Evolutionary conservation across 1,139 yeast species (phyloP), one percentile per base, ranked within the genome.

Genomic region (Yamadazyma buinensis): DNA sequence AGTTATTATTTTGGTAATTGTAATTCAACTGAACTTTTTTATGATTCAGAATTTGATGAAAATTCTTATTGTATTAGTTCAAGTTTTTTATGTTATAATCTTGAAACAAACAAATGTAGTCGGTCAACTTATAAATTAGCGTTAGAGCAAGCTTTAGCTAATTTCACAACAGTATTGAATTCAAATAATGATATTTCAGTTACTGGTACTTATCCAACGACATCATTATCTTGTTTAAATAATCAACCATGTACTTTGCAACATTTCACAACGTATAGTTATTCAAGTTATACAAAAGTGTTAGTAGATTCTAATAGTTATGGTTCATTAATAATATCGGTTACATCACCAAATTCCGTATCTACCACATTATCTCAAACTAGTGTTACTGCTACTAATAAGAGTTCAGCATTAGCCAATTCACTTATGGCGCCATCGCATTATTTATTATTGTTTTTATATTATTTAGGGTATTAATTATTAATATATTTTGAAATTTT

Each of bases 1-100:
- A 36, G 36, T 14, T 45, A 42, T 23, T 43, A 37, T 29, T 35
- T 45, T 23, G 49, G 48, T 4, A 45, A 45, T 34, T 45, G 47
- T 29, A 38, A 45, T 29, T 12, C 27, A 7, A 23, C 39, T 7
- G 42, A 43, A 25, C 15, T 43, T 10, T 26, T 19, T 20, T 42
- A 37, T 26, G 41, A 39, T 20, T 31, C 35, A 5, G 20, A 13
- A 2, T 45, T 45, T 22, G 15, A 33, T 32, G 5, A 22, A 2
- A 18, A 30, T 9, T 36, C 44, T 1, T 24, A 26, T n/a, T 44
- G 48, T 25, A 38, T 44, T 11, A 38, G 39, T 9, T 10, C 23
- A 23, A 27, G 32, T 4, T 44, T 44, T 29, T 15, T 35, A 9
- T 44, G 48, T 29, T 32, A 32, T 22, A 15, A 40, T 12, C 23